phyloP scores from a whole-genome alignment of 1,139 yeast species.

The Saccharomyces hybrid region DNA sequence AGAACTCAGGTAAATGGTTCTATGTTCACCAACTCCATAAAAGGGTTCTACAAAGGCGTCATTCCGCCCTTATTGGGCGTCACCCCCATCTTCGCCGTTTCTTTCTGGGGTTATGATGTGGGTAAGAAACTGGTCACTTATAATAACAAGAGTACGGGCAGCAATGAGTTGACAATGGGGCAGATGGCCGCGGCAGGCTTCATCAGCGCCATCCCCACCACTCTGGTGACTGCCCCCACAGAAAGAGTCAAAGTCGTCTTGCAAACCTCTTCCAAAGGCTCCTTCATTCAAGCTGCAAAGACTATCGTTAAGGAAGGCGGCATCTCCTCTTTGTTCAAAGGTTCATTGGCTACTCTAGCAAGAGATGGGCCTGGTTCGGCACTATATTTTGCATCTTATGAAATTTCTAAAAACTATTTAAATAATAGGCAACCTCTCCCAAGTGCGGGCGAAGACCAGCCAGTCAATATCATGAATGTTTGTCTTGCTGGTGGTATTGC shows the following conservation, averaged over 20 bases:
- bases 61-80: constrained; percentile 89
- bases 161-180: constrained; percentile 43
- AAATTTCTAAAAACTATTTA: constrained; percentile 58
- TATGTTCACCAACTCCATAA: constrained; percentile 8
- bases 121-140: constrained; percentile 67
- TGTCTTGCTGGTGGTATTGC: constrained; percentile 92
- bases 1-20: constrained; percentile 35
- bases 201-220: constrained; percentile 89
- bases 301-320: constrained; percentile 81
- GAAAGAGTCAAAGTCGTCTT: constrained; percentile 92
- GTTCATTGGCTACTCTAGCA: constrained; percentile 85
- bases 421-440: constrained; percentile 33
- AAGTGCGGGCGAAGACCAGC: constrained; percentile 34
- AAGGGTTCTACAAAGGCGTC: constrained; percentile 65
- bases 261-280: constrained; percentile 57
- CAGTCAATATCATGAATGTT: constrained; percentile 64
- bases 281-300: constrained; percentile 42
- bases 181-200: constrained; percentile 94
- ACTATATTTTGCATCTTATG: constrained; percentile 90
- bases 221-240: constrained; percentile 92
- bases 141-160: constrained; percentile 12
- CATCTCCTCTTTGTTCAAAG: constrained; percentile 75
- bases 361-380: constrained; percentile 99
- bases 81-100: constrained; percentile 96
- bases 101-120: constrained; percentile 96